phyloP scores from a whole-genome alignment of 2,329 filamentous ascomycete genomes.

The Scedosporium aurantiacum region DNA sequence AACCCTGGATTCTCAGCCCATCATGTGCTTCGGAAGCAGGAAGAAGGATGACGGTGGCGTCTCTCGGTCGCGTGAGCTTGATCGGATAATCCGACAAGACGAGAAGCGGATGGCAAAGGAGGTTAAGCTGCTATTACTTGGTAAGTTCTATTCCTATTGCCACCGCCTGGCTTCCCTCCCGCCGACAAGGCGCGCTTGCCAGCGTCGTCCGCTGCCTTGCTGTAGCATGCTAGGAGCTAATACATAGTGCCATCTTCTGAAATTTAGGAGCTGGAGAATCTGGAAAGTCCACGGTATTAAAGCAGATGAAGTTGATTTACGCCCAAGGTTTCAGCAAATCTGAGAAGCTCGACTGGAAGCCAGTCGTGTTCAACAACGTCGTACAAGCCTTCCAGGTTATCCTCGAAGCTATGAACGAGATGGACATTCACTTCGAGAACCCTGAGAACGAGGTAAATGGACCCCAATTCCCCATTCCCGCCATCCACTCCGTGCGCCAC shows the following conservation, averaged over 20 bases:
- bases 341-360: conserved; percentile 87
- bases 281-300: conserved; percentile 88
- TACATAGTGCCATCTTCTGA: conserved; percentile 3
- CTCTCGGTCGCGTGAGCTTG: conserved; percentile 63
- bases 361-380: conserved; percentile 92
- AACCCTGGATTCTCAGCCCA: not conserved
- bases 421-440: conserved; percentile 67
- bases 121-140: conserved; percentile 86
- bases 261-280: conserved; percentile 73
- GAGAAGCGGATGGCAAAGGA: conserved; percentile 78
- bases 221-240: not conserved
- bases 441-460: conserved; percentile 63
- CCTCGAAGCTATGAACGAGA: conserved; percentile 80
- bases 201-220: not conserved
- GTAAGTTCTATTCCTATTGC: conserved; percentile 38
- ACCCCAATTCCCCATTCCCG: conserved; percentile 8
- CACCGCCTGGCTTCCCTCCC: not conserved
- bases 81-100: conserved; percentile 74
- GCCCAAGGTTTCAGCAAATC: conserved; percentile 80
- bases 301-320: conserved; percentile 99
- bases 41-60: conserved; percentile 36
- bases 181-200: not conserved
- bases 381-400: conserved; percentile 86
- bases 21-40: conserved; percentile 55
- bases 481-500: not conserved